phyloP scores from a whole-genome alignment of 768 basidiomycete genomes.

The Solioccasus polychromus region DNA sequence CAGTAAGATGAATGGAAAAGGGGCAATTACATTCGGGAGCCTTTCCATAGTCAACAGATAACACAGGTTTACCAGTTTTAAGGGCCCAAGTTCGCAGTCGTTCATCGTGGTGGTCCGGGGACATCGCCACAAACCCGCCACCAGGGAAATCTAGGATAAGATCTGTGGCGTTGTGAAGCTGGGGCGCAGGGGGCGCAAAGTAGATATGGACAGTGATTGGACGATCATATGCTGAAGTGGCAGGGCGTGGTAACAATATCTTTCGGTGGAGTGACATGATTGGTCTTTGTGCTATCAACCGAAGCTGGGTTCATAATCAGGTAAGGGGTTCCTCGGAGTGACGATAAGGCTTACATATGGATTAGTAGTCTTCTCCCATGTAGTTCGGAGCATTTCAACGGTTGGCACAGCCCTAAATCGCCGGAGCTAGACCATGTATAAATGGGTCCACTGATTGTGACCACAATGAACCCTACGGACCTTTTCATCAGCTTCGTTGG shows the following conservation, averaged over 20 bases:
- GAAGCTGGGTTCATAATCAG: constrained; percentile 48
- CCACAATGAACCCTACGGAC: constrained; percentile 40
- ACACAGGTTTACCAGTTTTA: constrained; percentile 70
- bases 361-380: constrained; percentile 97
- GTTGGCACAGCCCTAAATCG: constrained; percentile 91
- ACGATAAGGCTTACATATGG: constrained; percentile 63
- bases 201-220: constrained; percentile 84
- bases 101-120: constrained; percentile 95
- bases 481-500: constrained; percentile 95
- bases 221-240: constrained; percentile 69
- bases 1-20: constrained; percentile 1
- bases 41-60: constrained; percentile 93
- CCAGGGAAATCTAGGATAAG: constrained; percentile 92
- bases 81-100: constrained; percentile 84
- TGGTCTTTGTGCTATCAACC: constrained; percentile 54
- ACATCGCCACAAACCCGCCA: constrained; percentile 96
- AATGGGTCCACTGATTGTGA: neutral
- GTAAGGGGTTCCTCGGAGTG: constrained; percentile 10
- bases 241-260: constrained; percentile 80
- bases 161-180: constrained; percentile 67
- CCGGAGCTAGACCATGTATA: constrained; percentile 58
- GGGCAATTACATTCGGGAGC: constrained; percentile 81
- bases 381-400: constrained; percentile 91
- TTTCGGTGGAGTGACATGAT: constrained; percentile 63
- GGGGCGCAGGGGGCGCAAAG: constrained; percentile 65